Percentiles rank a stretch among this genome's conserved stretches.
These are phyloP conservation scores for Fomitiporia mediterranea DNA, from an alignment of 1,284 basidiomycete genomes.

Conservation along the genomic window DNA sequence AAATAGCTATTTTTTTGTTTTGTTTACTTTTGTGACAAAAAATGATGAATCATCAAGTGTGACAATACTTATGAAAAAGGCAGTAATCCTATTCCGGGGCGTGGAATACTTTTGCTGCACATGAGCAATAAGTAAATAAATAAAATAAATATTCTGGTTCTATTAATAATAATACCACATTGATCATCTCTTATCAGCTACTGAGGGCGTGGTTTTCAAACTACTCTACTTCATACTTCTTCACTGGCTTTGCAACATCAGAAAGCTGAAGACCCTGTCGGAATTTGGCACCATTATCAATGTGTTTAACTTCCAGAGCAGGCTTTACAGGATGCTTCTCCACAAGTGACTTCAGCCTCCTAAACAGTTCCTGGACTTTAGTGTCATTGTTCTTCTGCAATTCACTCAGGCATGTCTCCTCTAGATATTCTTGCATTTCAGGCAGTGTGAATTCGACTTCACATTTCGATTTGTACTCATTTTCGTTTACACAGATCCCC, in stretches of 20 bases:
- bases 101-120: too few relatives aligned
- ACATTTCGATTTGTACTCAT: slow-evolving; percentile 41
- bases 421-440: slow-evolving; percentile 53
- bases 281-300: slow-evolving; percentile 70
- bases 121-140: too few relatives aligned
- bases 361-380: slow-evolving; percentile 47
- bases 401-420: slow-evolving; percentile 40
- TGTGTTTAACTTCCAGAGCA: slow-evolving; percentile 49
- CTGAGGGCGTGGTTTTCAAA: too few relatives aligned
- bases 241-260: slow-evolving; percentile 49
- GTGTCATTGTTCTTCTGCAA: too few relatives aligned
- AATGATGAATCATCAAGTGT: too few relatives aligned
- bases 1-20: too few relatives aligned
- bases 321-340: slow-evolving; percentile 48
- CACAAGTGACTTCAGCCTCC: slow-evolving; percentile 47
- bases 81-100: too few relatives aligned
- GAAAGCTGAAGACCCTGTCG: slow-evolving; percentile 54
- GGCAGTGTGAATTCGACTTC: slow-evolving; percentile 43
- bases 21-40: too few relatives aligned
- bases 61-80: too few relatives aligned
- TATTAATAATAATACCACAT: too few relatives aligned
- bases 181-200: too few relatives aligned
- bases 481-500: slow-evolving; percentile 47
- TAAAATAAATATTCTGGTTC: too few relatives aligned
- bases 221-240: slow-evolving; percentile 60